Evolutionary conservation across 352 stramenopile genomes (phyloP), one percentile per base, ranked within the genome.

Genomic region (Phytophthora idaei): DNA sequence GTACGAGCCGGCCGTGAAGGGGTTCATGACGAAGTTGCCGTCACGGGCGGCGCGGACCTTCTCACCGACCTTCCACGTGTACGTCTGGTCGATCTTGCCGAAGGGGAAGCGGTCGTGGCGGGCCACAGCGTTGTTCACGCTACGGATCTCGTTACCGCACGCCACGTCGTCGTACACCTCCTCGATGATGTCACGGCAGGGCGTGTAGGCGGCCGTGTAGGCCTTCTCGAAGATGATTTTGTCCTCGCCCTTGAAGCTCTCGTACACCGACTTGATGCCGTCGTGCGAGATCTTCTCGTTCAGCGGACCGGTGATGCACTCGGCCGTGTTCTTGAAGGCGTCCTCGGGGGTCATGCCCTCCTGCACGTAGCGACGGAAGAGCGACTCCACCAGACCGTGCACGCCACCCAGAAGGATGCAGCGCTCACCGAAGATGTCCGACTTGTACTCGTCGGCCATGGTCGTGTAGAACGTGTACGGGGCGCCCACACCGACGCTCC

Each of bases 101-200:
- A 99, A 98, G 34, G 96, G 95, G 78, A 97, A 98, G 67, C 97
- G 92, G 64, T 89, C 78, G 63, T 99, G 87, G 72, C 97, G 95
- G 10, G 90, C 85, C 71, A 97, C 95, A 52, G 98, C 95, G 89
- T 99, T 98, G 80, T 99, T 98, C 29, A 99, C 97, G 54, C 94
- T 98, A 63, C 95, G 89, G 77, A 99, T 99, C 82, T 99, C 97
- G 77, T 99, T 99, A 53, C 97, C 96, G 64, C 90, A 98, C 14
- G 93, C 90, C 34, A 99, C 97, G 73, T 99, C 97, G 73, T 99
- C 96, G 83, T 99, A 99, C 75, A 97, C 98, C 82, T 99, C 97
- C 80, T 99, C 96, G 32, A 99, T 87, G 62, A 99, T 98, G 81
- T 99, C 97, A 63, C 97, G 97, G 72, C 95, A 93, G 48, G 97